These are phyloP conservation scores for Yarrowia alimentaria DNA, from an alignment of 805 yeast species.

Conservation along the genomic window DNA sequence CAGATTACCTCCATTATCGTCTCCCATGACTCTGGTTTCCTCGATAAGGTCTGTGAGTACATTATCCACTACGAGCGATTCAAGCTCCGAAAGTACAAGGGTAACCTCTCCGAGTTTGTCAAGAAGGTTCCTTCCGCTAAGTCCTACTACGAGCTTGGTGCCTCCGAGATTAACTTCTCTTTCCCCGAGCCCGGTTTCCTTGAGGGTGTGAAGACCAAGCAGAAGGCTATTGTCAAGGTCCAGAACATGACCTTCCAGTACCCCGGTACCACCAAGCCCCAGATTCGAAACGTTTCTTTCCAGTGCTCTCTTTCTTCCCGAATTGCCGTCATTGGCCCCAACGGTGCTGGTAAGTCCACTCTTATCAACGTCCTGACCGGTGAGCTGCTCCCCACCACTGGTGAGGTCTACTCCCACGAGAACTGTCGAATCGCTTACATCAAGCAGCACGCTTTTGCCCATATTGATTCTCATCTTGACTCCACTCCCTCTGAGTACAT, in stretches of 20 bases:
- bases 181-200: slow-evolving; percentile 99
- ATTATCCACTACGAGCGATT: slow-evolving; percentile 99
- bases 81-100: slow-evolving; percentile 99
- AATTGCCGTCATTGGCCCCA: slow-evolving; percentile 99
- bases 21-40: slow-evolving; percentile 99
- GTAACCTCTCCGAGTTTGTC: slow-evolving; percentile 98
- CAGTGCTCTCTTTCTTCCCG: slow-evolving; percentile 99
- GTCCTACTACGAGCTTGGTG: slow-evolving; percentile 98
- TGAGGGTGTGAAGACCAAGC: slow-evolving; percentile 99
- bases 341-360: slow-evolving; percentile 99
- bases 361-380: slow-evolving; percentile 98
- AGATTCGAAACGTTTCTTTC: slow-evolving; percentile 86
- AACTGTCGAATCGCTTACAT: slow-evolving; percentile 99
- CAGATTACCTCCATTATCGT: slow-evolving; percentile 98
- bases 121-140: slow-evolving; percentile 98
- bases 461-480: slow-evolving; percentile 97
- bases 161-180: slow-evolving; percentile 91
- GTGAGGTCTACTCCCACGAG: slow-evolving; percentile 99
- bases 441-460: slow-evolving; percentile 99
- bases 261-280: slow-evolving; percentile 98
- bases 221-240: slow-evolving; percentile 99
- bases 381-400: slow-evolving; percentile 95
- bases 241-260: slow-evolving; percentile 97
- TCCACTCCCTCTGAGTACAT: slow-evolving; percentile 99
- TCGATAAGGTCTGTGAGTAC: slow-evolving; percentile 95